Base-by-base conservation (phyloP, 2,329 filamentous ascomycete species). In the Sordariomycetes sp. region DNA sequence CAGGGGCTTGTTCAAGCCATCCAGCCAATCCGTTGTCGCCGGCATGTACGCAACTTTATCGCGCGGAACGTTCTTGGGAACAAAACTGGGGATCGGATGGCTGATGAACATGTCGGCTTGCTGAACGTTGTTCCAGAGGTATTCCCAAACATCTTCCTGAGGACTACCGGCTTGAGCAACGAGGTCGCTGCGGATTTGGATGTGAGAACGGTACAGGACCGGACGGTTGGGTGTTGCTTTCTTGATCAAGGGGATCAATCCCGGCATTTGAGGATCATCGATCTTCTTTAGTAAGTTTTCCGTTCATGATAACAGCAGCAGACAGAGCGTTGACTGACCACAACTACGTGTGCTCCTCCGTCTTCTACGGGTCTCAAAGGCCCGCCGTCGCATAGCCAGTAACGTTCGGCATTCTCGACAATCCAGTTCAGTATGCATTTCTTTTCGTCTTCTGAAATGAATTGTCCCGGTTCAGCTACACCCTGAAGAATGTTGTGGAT, bases 401-500 rank as follows among this genome's bases (percentile, higher is more conserved):
- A 87, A 30, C 82, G 68, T 33, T 77, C 67, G 5, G 83, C 79
- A 53, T 90, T 90, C 10, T 82, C 72, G 10, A 66, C 60, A 37
- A 84, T 79, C 85, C 85, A 92, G 30, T 77, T 70, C 8, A 70
- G 70, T 33, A 90, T 73, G n/a, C 64, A 58, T 2, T 61, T 53
- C 46, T 79, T 76, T 37, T 84, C 73, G 3, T 81, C 70, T 2
- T 63, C 45, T 1, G 68, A 74, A 21, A 90, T 66, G n/a, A 75
- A 70, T 44, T 84, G 71, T 3, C 73, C 70, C 0, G 75, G 72
- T 18, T 69, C 64, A 26, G 77, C 76, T 27, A 88, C 84, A 8
- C 84, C 85, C 58, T 92, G 85, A 3, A 92, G 74, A 42, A 90
- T 88, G 57, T 92, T 92, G 71, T 92, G 85, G 46, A 87, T 82